These are phyloP conservation scores for Kewa caespitosa DNA, from an alignment of 179 eudicot genomes.

Conservation along the genomic window DNA sequence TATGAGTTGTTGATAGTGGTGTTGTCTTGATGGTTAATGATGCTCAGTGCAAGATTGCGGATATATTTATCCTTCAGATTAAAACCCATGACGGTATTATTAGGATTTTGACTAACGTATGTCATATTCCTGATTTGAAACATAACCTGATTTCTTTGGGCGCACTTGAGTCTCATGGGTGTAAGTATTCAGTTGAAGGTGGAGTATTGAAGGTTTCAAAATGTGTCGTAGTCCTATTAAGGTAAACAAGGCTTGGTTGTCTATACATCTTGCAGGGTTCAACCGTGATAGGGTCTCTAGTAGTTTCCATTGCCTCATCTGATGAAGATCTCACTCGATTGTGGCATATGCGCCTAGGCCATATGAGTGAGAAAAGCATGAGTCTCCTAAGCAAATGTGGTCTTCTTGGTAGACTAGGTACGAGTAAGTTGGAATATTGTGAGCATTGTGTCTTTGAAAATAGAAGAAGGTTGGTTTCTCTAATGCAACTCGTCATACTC, in stretches of 20 bases:
- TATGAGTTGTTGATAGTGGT: neutral
- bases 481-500: neutral
- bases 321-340: neutral
- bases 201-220: slow-evolving; percentile 8
- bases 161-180: neutral
- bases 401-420: neutral
- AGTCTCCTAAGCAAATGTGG: neutral
- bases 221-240: neutral
- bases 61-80: neutral
- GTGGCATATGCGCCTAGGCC: slow-evolving; percentile 1
- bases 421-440: neutral
- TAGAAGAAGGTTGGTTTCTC: neutral
- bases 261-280: slow-evolving; percentile 4
- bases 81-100: neutral
- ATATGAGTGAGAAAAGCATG: neutral
- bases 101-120: neutral
- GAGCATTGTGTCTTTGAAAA: slow-evolving; percentile 3
- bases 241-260: neutral
- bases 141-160: neutral
- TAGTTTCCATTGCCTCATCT: neutral
- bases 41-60: neutral
- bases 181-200: slow-evolving; percentile 3
- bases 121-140: neutral
- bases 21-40: neutral
- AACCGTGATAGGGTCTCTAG: neutral